phyloP scores from a whole-genome alignment of 2,329 filamentous ascomycete genomes.

The Hysterium pulicare region DNA sequence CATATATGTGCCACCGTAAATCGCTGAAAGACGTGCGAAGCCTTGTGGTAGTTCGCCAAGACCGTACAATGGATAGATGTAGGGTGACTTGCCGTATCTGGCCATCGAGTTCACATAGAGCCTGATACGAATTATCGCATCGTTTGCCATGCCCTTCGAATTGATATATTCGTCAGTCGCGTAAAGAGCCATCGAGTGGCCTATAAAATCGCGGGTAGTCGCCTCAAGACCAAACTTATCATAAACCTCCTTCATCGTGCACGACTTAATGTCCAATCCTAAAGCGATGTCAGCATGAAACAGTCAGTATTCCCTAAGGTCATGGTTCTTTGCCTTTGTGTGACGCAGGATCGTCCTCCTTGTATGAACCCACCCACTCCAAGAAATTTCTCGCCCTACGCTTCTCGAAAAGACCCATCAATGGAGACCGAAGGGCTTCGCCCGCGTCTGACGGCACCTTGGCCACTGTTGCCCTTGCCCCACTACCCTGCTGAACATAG shows the following conservation, averaged over 20 bases:
- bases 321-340: constrained; percentile 74
- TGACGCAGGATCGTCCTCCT: constrained; percentile 74
- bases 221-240: constrained; percentile 95
- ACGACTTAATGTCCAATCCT: constrained; percentile 73
- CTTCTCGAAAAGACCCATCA: constrained; percentile 99
- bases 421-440: constrained; percentile 81
- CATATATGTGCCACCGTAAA: constrained; percentile 99
- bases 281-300: neutral
- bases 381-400: constrained; percentile 93
- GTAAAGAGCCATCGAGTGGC: constrained; percentile 97
- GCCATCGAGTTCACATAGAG: constrained; percentile 98
- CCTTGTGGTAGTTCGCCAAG: constrained; percentile 96
- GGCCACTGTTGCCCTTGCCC: constrained; percentile 83
- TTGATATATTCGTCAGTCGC: constrained; percentile 84
- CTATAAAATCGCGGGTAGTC: constrained; percentile 89
- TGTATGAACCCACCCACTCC: constrained; percentile 88
- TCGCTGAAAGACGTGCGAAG: constrained; percentile 94
- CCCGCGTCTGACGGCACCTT: constrained; percentile 93
- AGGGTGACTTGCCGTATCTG: constrained; percentile 95
- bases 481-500: constrained; percentile 86
- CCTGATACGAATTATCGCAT: constrained; percentile 86
- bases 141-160: constrained; percentile 68
- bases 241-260: constrained; percentile 97
- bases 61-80: constrained; percentile 98
- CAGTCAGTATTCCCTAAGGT: neutral